Conservation (phyloP, 306 rosid species). For the Rosa rugosa region DNA sequence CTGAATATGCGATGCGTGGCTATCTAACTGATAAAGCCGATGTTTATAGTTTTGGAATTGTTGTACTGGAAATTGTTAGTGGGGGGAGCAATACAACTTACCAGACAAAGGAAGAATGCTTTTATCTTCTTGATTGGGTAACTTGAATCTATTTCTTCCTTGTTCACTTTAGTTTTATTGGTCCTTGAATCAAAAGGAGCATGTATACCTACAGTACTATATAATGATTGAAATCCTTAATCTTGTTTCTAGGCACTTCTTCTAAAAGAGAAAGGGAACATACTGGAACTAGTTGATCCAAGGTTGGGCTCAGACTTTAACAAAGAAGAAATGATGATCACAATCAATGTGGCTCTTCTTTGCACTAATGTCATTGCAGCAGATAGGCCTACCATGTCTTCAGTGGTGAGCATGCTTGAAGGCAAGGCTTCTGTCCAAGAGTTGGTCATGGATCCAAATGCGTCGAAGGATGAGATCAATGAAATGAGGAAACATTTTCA, state of each 20-base stretch:
- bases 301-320: slow-evolving; percentile 31
- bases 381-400: slow-evolving; percentile 42
- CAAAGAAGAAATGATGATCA: slow-evolving; percentile 26
- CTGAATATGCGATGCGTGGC: slow-evolving; percentile 34
- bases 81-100: slow-evolving; percentile 25
- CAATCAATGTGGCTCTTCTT: slow-evolving; percentile 38
- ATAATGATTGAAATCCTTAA: background rate
- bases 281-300: slow-evolving; percentile 44
- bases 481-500: slow-evolving; percentile 27
- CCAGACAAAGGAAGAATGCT: background rate
- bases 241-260: slow-evolving; percentile 27
- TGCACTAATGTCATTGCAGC: slow-evolving; percentile 37
- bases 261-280: slow-evolving; percentile 25
- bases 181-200: background rate
- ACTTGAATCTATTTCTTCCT: background rate
- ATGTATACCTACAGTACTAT: background rate
- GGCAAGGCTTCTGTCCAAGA: slow-evolving; percentile 30
- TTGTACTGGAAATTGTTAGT: slow-evolving; percentile 26
- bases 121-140: slow-evolving; percentile 41
- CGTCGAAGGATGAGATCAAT: slow-evolving; percentile 17
- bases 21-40: slow-evolving; percentile 36
- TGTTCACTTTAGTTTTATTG: background rate
- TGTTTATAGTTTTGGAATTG: slow-evolving; percentile 37
- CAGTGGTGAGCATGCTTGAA: slow-evolving; percentile 50
- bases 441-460: slow-evolving; percentile 4